phyloP scores from a whole-genome alignment of 805 yeast genomes.

The Wickerhamiella alocasiicola region DNA sequence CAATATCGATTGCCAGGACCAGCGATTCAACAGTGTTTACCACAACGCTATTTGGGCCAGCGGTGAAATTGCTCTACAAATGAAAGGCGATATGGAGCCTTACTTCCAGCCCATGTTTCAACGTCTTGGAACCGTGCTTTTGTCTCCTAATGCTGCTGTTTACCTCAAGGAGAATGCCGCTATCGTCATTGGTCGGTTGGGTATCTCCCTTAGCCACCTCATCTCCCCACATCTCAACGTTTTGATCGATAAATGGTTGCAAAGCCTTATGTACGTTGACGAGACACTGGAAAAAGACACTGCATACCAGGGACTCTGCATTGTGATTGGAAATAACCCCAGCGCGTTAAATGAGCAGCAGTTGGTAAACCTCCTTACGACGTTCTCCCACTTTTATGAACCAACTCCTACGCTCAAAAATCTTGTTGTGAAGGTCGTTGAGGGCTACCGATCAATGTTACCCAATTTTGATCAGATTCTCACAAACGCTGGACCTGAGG shows the following conservation, averaged over 20 bases:
- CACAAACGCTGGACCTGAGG: constrained; percentile 16
- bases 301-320: constrained; percentile 74
- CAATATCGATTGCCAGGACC: constrained; percentile 47
- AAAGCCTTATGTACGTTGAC: constrained; percentile 49
- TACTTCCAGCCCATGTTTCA: constrained; percentile 43
- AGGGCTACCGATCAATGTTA: constrained; percentile 20
- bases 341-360: constrained; percentile 39
- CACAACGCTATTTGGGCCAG: constrained; percentile 90
- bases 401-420: constrained; percentile 24
- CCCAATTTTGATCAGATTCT: constrained; percentile 19
- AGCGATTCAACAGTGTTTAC: constrained; percentile 43
- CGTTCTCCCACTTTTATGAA: constrained; percentile 23
- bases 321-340: constrained; percentile 54
- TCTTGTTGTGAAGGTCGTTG: constrained; percentile 21
- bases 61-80: constrained; percentile 70
- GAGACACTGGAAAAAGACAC: constrained; percentile 84
- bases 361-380: constrained; percentile 17
- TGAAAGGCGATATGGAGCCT: constrained; percentile 33
- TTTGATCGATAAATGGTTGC: constrained; percentile 58
- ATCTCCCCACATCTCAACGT: constrained; percentile 47
- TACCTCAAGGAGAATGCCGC: constrained; percentile 72
- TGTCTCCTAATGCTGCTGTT: constrained; percentile 36
- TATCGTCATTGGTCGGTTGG: constrained; percentile 79
- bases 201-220: constrained; percentile 46
- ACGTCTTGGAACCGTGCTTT: constrained; percentile 47